A percentile compares a stretch with the other conserved stretches of the same genome.
Evolutionary conservation across 345 rosid genomes (phyloP).

Genomic region (Eucalyptus decipiens): DNA sequence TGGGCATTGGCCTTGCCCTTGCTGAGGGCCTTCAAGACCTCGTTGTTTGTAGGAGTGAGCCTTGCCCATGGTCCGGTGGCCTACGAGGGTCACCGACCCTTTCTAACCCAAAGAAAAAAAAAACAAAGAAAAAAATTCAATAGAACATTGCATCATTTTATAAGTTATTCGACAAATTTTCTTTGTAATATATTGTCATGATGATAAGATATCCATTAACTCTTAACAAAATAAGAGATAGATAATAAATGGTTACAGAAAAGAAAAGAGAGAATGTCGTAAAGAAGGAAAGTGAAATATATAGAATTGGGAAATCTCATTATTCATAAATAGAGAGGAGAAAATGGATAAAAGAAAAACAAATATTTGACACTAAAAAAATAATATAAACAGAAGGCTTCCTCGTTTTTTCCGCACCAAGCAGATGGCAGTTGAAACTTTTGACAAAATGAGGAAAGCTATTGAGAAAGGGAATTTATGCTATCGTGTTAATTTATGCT

Average conservation of each 20-base stretch:
- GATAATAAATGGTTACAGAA: not conserved
- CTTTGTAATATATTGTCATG: not conserved
- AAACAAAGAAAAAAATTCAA: not conserved
- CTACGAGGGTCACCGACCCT: no score
- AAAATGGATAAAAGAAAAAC: not conserved
- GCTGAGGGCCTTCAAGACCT: not conserved
- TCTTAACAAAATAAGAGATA: not conserved
- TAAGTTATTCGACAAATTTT: not conserved
- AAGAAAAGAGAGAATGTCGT: not conserved
- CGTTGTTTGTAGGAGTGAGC: not conserved
- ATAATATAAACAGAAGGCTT: not conserved
- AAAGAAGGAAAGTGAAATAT: not conserved
- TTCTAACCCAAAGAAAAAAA: not conserved
- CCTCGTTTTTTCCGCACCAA: not conserved
- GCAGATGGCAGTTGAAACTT: not conserved
- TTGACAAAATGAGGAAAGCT: not conserved
- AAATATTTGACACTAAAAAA: not conserved
- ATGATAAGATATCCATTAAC: not conserved
- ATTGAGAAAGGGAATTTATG: not conserved
- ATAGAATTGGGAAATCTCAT: not conserved
- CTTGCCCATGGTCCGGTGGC: not conserved
- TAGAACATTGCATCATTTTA: not conserved
- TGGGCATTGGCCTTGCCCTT: not conserved
- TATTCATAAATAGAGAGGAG: not conserved
- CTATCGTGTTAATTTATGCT: not conserved